These are phyloP conservation scores for Polysphondylium violaceum DNA, from an alignment of 78 protist species.

Conservation along the genomic window DNA sequence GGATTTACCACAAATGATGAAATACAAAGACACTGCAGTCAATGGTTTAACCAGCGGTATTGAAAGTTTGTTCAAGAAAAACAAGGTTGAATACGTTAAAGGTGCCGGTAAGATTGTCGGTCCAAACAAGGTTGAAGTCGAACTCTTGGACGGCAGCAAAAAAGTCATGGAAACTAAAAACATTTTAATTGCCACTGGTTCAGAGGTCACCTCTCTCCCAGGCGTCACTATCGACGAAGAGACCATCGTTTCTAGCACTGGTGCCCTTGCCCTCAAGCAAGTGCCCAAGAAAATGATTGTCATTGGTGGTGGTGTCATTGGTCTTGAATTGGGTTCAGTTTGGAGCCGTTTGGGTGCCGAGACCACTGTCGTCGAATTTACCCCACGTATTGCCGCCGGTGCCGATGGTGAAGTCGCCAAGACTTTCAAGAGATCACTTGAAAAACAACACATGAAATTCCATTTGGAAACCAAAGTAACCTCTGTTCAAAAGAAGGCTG, in stretches of 20 bases:
- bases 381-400: constrained; percentile 91
- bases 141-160: constrained; percentile 77
- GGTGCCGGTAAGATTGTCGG: constrained; percentile 90
- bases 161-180: constrained; percentile 88
- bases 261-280: constrained; percentile 92
- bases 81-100: constrained; percentile 92
- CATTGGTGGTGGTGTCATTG: constrained; percentile 99
- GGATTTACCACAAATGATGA: constrained; percentile 89
- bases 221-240: constrained; percentile 91
- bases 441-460: constrained; percentile 94
- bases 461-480: constrained; percentile 92
- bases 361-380: constrained; percentile 98
- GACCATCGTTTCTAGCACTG: constrained; percentile 95
- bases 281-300: constrained; percentile 97
- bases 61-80: constrained; percentile 97
- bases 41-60: constrained; percentile 92
- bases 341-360: constrained; percentile 99
- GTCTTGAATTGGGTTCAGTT: constrained; percentile 99
- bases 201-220: constrained; percentile 91
- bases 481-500: constrained; percentile 22
- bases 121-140: constrained; percentile 83
- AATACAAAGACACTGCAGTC: constrained; percentile 91
- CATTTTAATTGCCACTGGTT: constrained; percentile 98
- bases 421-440: constrained; percentile 85
- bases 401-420: constrained; percentile 89